phyloP scores from a whole-genome alignment of 148 eudicot species.

The Rhododendron kiyosumense region DNA sequence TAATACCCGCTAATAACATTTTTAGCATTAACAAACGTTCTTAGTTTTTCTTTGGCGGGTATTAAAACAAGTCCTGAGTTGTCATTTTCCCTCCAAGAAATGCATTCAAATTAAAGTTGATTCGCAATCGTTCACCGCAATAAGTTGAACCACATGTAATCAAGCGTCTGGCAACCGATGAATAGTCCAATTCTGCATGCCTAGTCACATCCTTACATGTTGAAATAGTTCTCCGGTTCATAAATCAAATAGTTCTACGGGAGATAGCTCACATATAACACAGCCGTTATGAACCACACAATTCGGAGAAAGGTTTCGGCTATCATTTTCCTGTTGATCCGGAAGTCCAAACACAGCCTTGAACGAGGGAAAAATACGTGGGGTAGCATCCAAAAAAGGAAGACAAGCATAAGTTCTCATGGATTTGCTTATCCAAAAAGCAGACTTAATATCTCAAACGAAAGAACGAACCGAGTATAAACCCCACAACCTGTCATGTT shows the following conservation, averaged over 20 bases:
- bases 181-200: background rate
- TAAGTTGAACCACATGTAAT: background rate
- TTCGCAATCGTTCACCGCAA: background rate
- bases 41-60: too few relatives aligned
- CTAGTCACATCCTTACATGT: background rate
- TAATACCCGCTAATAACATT: too few relatives aligned
- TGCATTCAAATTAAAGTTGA: background rate
- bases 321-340: background rate
- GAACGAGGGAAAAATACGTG: background rate
- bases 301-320: background rate
- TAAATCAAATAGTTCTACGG: background rate
- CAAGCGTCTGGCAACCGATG: background rate
- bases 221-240: background rate
- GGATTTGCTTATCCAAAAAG: background rate
- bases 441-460: background rate
- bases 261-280: background rate
- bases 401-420: background rate
- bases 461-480: background rate
- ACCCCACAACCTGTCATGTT: slow-evolving; percentile 4
- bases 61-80: too few relatives aligned
- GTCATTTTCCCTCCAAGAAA: too few relatives aligned
- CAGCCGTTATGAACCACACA: background rate
- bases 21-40: too few relatives aligned
- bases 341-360: background rate
- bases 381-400: background rate